These are phyloP conservation scores for Pseudozyma sp. DNA, from an alignment of 1,284 basidiomycete genomes.

Conservation along the genomic window DNA sequence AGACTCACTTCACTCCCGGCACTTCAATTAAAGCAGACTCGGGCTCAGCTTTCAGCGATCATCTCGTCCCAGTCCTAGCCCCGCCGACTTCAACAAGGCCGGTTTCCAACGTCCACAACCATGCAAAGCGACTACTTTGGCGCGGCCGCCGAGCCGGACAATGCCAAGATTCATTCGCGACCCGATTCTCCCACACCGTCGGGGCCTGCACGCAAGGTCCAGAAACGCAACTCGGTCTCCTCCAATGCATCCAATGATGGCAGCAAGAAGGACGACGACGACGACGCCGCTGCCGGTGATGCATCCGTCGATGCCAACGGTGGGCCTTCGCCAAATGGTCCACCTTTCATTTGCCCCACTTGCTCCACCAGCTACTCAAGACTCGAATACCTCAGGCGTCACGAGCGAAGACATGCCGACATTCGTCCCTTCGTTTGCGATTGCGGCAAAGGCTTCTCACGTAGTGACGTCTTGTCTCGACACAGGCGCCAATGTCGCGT, in stretches of 20 bases:
- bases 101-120: not conserved
- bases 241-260: constrained; percentile 38
- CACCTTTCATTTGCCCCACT: constrained; percentile 66
- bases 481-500: constrained; percentile 66
- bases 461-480: constrained; percentile 66
- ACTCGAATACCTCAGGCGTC: constrained; percentile 66
- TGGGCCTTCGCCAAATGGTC: constrained; percentile 51
- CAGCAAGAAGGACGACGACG: constrained; percentile 20
- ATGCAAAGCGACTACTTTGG: constrained; percentile 53
- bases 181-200: constrained; percentile 35
- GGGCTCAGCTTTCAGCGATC: not conserved
- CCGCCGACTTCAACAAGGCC: not conserved
- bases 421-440: constrained; percentile 67
- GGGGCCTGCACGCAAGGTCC: constrained; percentile 38
- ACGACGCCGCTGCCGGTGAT: constrained; percentile 15
- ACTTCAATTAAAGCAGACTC: too few relatives aligned
- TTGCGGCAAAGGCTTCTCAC: constrained; percentile 67
- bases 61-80: not conserved
- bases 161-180: constrained; percentile 30
- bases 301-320: constrained; percentile 23
- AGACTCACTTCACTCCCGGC: too few relatives aligned
- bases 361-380: constrained; percentile 67
- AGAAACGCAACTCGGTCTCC: constrained; percentile 37
- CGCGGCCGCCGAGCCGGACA: constrained; percentile 35
- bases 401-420: constrained; percentile 67